Conservation (phyloP, 257 asterid species). For the Sherardia arvensis region DNA sequence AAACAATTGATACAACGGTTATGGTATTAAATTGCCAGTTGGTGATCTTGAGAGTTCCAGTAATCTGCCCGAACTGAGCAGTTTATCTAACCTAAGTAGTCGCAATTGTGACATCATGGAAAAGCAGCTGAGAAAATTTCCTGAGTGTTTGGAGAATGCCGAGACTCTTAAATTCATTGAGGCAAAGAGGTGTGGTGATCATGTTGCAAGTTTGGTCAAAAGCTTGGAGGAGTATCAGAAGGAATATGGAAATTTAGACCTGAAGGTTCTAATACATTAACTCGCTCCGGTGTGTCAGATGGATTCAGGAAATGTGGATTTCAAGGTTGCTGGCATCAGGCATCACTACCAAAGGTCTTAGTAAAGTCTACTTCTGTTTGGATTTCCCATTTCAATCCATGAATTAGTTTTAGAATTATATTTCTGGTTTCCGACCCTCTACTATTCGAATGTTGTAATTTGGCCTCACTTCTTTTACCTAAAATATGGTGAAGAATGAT, state of each 20-base stretch:
- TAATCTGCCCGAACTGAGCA: not conserved
- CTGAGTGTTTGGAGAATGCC: not conserved
- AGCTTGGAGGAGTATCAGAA: not conserved
- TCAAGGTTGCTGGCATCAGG: no score
- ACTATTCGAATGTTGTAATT: no score
- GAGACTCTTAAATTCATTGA: not conserved
- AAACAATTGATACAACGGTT: no score
- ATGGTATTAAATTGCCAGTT: not conserved
- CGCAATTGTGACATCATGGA: not conserved
- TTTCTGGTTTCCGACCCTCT: not conserved
- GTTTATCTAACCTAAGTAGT: not conserved
- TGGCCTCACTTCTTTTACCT: no score
- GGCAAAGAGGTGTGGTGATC: not conserved
- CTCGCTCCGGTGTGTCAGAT: no score
- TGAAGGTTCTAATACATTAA: not conserved
- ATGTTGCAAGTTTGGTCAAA: not conserved
- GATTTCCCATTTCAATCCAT: not conserved
- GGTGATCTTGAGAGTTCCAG: not conserved
- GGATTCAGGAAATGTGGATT: no score
- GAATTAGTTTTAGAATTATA: no score
- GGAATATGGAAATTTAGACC: not conserved
- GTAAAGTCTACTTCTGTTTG: no score
- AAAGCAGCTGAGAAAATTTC: not conserved
- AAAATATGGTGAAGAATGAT: no score
- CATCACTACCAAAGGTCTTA: no score